phyloP scores from a whole-genome alignment of 2,329 filamentous ascomycete genomes.

The Alternaria triticina region DNA sequence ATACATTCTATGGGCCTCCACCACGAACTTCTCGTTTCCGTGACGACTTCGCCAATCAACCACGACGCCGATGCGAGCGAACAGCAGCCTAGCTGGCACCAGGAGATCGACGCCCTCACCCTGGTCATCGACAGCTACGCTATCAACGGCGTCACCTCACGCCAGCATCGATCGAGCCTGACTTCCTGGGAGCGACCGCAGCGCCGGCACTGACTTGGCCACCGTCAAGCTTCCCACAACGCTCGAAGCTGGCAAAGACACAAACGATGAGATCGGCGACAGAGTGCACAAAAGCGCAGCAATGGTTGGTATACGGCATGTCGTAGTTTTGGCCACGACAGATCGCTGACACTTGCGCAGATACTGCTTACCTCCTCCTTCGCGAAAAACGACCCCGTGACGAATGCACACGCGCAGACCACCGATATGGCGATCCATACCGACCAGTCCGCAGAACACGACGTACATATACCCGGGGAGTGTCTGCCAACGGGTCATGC shows the following conservation, averaged over 20 bases:
- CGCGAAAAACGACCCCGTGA: not conserved
- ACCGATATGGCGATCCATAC: not conserved
- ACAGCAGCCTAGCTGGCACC: not conserved
- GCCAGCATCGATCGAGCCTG: not conserved
- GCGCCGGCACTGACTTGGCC: not conserved
- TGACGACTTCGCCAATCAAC: not conserved
- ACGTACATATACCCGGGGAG: not conserved
- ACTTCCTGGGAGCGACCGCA: not conserved
- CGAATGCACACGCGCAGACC: not conserved
- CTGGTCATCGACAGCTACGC: not conserved
- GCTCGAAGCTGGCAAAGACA: not conserved
- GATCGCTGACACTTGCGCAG: not conserved
- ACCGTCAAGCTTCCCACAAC: not conserved
- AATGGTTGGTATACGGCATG: not conserved
- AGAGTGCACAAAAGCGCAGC: not conserved
- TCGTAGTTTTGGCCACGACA: not conserved
- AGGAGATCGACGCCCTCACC: not conserved
- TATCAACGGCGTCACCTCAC: not conserved
- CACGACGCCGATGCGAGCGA: not conserved
- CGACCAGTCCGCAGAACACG: not conserved
- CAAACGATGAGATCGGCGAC: not conserved
- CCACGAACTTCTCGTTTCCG: not conserved
- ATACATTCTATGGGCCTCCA: not conserved
- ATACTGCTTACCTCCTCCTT: not conserved
- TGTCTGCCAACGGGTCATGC: not conserved